Percentiles rank a stretch among this genome's conserved stretches.
phyloP scores from a whole-genome alignment of 2,329 filamentous ascomycete species.

The Fusarium coffeatum region DNA sequence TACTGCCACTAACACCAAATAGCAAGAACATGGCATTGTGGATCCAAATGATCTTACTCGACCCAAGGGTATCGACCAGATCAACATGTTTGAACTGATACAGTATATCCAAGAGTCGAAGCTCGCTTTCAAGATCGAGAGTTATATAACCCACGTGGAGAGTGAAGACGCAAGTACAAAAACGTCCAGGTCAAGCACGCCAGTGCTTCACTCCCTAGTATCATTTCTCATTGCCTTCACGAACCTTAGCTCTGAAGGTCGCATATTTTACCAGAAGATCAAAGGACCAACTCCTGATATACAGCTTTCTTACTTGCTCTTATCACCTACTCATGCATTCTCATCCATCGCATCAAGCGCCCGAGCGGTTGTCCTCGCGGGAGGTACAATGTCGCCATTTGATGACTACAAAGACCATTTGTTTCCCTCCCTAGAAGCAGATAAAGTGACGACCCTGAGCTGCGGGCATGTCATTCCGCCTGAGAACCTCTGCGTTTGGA shows the following conservation, averaged over 20 bases:
- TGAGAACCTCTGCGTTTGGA: slow-evolving; percentile 82
- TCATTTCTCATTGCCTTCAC: slow-evolving; percentile 83
- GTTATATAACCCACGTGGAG: slow-evolving; percentile 77
- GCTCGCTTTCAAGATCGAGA: slow-evolving; percentile 92
- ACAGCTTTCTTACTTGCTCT: slow-evolving; percentile 82
- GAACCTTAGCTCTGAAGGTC: slow-evolving; percentile 80
- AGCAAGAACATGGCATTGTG: slow-evolving; percentile 72
- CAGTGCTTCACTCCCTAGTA: slow-evolving; percentile 66
- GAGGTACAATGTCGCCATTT: slow-evolving; percentile 98
- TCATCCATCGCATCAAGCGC: slow-evolving; percentile 86
- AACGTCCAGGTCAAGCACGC: slow-evolving; percentile 50
- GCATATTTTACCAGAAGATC: slow-evolving; percentile 71
- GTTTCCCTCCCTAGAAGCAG: slow-evolving; percentile 76
- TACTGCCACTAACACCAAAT: background rate
- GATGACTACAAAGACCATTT: slow-evolving; percentile 88
- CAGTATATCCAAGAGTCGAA: slow-evolving; percentile 92
- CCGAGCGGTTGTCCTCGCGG: slow-evolving; percentile 87
- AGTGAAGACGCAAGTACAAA: slow-evolving; percentile 55
- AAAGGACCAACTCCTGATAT: slow-evolving; percentile 58
- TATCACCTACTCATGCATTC: slow-evolving; percentile 93
- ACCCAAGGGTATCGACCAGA: slow-evolving; percentile 90
- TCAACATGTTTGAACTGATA: slow-evolving; percentile 91
- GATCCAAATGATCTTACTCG: slow-evolving; percentile 78
- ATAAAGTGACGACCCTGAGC: slow-evolving; percentile 81
- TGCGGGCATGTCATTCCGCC: slow-evolving; percentile 94